Evolutionary conservation across 371 early-diverging fungal species (phyloP).

Genomic region (Rhizomucor miehei): DNA sequence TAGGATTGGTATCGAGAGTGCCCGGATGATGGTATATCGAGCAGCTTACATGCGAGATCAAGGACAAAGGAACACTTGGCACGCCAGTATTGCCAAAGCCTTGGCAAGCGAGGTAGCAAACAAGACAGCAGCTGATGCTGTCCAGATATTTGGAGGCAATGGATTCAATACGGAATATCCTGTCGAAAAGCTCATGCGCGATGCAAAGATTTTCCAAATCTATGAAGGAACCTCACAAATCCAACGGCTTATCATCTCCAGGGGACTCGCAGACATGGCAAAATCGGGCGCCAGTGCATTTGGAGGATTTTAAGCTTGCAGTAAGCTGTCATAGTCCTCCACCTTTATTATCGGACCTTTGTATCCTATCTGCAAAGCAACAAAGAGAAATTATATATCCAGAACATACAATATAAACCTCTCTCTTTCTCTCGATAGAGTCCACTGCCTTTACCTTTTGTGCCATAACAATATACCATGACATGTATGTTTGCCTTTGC

Average conservation of each 20-base stretch:
- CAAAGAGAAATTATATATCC: neutral
- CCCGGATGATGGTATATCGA: conserved; percentile 84
- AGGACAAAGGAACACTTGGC: conserved; percentile 87
- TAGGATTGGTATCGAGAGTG: conserved; percentile 77
- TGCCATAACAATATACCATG: conserved; percentile 48
- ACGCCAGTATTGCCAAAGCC: conserved; percentile 93
- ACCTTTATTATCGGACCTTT: conserved; percentile 36
- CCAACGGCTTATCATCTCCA: conserved; percentile 88
- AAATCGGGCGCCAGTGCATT: conserved; percentile 36
- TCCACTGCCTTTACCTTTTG: conserved; percentile 23
- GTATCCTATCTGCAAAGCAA: conserved; percentile 28
- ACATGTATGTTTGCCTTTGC: conserved; percentile 39
- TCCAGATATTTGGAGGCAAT: conserved; percentile 96
- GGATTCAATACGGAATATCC: conserved; percentile 89
- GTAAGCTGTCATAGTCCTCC: conserved; percentile 23
- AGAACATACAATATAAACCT: neutral
- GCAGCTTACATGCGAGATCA: conserved; percentile 86
- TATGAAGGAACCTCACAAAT: conserved; percentile 97
- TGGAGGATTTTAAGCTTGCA: conserved; percentile 32
- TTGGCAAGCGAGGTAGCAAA: conserved; percentile 94
- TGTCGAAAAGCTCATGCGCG: conserved; percentile 89
- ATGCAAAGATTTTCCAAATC: conserved; percentile 94
- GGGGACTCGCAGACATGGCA: conserved; percentile 63
- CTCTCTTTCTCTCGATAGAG: neutral
- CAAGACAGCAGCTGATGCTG: conserved; percentile 93